These are phyloP conservation scores for Flaveria bidentis DNA, from an alignment of 129 eudicot species.

Conservation along the genomic window DNA sequence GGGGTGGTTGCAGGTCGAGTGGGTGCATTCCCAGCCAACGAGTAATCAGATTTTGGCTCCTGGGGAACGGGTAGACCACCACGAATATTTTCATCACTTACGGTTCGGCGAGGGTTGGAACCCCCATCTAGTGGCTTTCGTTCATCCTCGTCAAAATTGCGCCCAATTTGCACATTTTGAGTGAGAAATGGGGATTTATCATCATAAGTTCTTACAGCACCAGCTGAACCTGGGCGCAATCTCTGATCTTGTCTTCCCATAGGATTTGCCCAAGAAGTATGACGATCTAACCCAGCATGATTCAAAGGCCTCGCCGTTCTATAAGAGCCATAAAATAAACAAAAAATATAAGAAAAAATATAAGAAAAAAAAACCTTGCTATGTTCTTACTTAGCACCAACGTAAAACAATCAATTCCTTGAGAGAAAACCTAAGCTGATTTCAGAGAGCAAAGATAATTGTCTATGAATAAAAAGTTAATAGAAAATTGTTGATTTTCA, in stretches of 20 bases:
- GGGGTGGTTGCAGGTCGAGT: slow-evolving; percentile 47
- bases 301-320: slow-evolving; percentile 76
- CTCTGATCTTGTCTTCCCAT: slow-evolving; percentile 73
- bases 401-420: neutral
- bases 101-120: slow-evolving; percentile 63
- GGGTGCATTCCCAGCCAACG: slow-evolving; percentile 3
- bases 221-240: slow-evolving; percentile 85
- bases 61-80: slow-evolving; percentile 35
- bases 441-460: no score
- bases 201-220: slow-evolving; percentile 64
- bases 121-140: slow-evolving; percentile 84
- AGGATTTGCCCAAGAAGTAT: slow-evolving; percentile 57
- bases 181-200: slow-evolving; percentile 71
- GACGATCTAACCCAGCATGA: slow-evolving; percentile 68
- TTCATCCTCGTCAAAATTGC: slow-evolving; percentile 95
- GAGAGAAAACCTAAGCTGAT: neutral
- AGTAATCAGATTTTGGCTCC: slow-evolving; percentile 49
- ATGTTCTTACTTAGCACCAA: neutral
- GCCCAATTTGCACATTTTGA: slow-evolving; percentile 56
- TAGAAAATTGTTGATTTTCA: neutral
- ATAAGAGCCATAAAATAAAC: slow-evolving; percentile 16
- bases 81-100: slow-evolving; percentile 62
- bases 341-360: neutral
- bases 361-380: neutral
- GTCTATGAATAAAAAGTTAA: neutral